Percentiles rank a stretch among this genome's conserved stretches.
phyloP scores from a whole-genome alignment of 2,329 filamentous ascomycete species.

The Myriosclerotinia duriaeana region DNA sequence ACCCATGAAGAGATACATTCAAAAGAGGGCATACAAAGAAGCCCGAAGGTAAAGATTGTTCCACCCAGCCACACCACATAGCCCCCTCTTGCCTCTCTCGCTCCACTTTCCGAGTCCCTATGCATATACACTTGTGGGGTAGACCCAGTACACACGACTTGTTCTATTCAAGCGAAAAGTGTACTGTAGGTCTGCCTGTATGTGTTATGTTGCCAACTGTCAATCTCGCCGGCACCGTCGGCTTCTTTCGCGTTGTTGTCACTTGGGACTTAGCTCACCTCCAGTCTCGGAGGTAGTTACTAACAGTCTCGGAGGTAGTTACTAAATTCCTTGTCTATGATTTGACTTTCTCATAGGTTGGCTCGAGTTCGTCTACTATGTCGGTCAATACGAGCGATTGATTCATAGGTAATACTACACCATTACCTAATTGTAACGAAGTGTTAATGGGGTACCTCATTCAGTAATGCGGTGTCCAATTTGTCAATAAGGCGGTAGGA shows the following conservation, averaged over 20 bases:
- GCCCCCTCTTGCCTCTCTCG: constrained; percentile 12
- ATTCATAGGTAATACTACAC: background rate
- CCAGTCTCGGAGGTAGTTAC: too few species aligned
- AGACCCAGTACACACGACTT: background rate
- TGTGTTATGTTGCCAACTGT: background rate
- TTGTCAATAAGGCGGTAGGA: too few species aligned
- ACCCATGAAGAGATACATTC: too few species aligned
- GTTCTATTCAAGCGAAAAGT: background rate
- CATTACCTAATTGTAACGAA: background rate
- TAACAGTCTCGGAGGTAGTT: too few species aligned
- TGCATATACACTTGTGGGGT: background rate
- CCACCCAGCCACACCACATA: background rate
- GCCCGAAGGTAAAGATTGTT: background rate
- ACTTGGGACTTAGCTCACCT: background rate
- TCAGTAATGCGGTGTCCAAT: too few species aligned
- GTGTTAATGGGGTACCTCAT: background rate
- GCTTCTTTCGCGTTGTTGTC: background rate
- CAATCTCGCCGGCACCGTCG: background rate
- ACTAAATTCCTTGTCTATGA: background rate
- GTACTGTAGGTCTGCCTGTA: background rate
- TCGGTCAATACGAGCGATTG: background rate
- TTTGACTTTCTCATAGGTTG: background rate
- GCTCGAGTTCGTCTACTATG: background rate
- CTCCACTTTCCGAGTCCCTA: background rate
- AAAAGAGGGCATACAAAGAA: too few species aligned